These are phyloP conservation scores for Boehmeria nivea DNA, from an alignment of 306 rosid genomes.

Conservation along the genomic window DNA sequence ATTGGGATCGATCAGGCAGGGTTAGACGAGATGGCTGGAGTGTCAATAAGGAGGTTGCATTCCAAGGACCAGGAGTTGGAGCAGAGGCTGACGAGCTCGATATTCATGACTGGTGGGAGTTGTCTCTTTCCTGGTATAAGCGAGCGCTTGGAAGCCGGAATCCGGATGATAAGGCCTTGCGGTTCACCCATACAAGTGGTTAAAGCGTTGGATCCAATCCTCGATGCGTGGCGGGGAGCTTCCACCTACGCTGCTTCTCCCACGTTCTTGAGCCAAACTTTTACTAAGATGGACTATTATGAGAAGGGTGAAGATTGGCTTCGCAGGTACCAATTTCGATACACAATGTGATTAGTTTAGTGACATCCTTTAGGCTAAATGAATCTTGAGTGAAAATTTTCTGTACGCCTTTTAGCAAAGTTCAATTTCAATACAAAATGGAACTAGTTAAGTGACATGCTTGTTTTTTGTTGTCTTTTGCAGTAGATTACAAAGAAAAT, in stretches of 20 bases:
- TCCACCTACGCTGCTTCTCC: slow-evolving; percentile 66
- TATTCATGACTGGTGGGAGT: slow-evolving; percentile 82
- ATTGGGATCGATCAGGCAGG: slow-evolving; percentile 85
- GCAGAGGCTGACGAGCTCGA: slow-evolving; percentile 57
- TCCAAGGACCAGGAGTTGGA: slow-evolving; percentile 38
- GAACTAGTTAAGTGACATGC: too few relatives aligned
- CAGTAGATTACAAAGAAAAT: too few relatives aligned
- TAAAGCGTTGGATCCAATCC: slow-evolving; percentile 71
- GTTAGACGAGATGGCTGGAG: slow-evolving; percentile 85
- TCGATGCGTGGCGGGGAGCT: slow-evolving; percentile 98
- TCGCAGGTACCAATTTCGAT: slow-evolving; percentile 61
- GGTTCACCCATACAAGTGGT: slow-evolving; percentile 72
- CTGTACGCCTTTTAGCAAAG: too few relatives aligned
- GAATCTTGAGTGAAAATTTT: too few relatives aligned
- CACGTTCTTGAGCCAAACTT: slow-evolving; percentile 68
- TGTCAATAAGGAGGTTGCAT: slow-evolving; percentile 75
- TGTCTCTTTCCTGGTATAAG: slow-evolving; percentile 70
- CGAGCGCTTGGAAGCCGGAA: slow-evolving; percentile 76
- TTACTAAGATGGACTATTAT: slow-evolving; percentile 63
- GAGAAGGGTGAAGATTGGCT: slow-evolving; percentile 91
- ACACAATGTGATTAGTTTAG: slow-evolving; percentile 26
- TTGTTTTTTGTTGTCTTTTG: too few relatives aligned
- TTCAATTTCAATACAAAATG: too few relatives aligned
- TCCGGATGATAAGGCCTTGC: slow-evolving; percentile 78
- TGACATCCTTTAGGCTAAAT: background rate